Evolutionary conservation across 1,284 basidiomycete species (phyloP).

Genomic region (Fistulinella staudtii): DNA sequence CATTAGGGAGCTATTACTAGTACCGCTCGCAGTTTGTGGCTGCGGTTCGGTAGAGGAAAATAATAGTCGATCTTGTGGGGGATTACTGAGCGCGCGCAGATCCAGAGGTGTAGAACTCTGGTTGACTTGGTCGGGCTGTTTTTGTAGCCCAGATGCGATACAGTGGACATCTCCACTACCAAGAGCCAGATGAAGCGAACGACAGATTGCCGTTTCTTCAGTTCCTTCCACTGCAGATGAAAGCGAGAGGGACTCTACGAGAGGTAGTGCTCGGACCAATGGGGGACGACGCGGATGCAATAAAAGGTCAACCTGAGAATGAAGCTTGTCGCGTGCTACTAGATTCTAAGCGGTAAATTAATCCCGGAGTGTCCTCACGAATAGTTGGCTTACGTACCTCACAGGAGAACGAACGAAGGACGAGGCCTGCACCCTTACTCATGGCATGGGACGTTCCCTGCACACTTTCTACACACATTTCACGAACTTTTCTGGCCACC

Average conservation of each 20-base stretch:
- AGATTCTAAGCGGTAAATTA: constrained; percentile 14
- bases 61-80: constrained; percentile 1
- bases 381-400: constrained; percentile 21
- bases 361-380: background rate
- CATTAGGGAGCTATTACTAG: background rate
- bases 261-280: constrained; percentile 63
- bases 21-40: constrained; percentile 1
- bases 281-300: constrained; percentile 76
- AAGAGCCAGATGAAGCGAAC: constrained; percentile 37
- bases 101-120: constrained; percentile 1
- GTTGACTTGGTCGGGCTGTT: background rate
- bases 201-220: constrained; percentile 51
- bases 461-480: constrained; percentile 45
- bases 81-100: constrained; percentile 1
- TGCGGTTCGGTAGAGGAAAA: background rate
- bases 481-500: constrained; percentile 44
- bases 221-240: constrained; percentile 57
- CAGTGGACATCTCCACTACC: constrained; percentile 1
- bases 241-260: constrained; percentile 56
- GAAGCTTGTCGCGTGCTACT: constrained; percentile 19
- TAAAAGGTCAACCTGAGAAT: constrained; percentile 55
- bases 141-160: constrained; percentile 1
- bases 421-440: constrained; percentile 56
- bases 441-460: constrained; percentile 53
- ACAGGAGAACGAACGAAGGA: constrained; percentile 38